Evolutionary conservation across 2,329 filamentous ascomycete genomes (phyloP), one percentile per base, ranked within the genome.

Genomic region (Venturia nashicola): DNA sequence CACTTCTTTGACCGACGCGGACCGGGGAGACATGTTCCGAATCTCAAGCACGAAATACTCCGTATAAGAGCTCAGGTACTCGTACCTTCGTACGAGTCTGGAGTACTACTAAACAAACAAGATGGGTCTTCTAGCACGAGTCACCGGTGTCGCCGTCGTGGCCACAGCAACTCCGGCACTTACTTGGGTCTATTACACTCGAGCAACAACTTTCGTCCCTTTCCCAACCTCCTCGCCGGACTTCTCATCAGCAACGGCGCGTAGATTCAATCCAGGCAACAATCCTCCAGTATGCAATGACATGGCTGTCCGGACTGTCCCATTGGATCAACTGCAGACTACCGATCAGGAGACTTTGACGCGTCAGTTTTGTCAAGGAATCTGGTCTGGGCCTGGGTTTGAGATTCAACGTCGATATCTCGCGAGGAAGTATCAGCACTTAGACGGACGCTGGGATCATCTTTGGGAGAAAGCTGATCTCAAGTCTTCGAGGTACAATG

Each of bases 371-470:
- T 76, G 74, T 62, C 65, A 72, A 18, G 72, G 74, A 2, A 69
- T 76, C 5, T 76, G 74, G 74, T 68, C 69, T 5, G 74, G 74
- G 0, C 63, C 72, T 16, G 74, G 71, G 39, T 76, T 72, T 63
- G 70, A 71, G 48, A 69, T 72, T 39, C 74, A 76, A 68, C 65
- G 74, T 12, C 48, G 71, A 59, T 71, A 69, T 65, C 59, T 76
- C 63, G 73, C 74, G 70, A 70, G 69, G 62, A 73, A 73, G 69
- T 75, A 73, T 65, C 65, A 71, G 18, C 67, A 66, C 20, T 51
- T 75, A 61, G 67, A 69, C 18, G 73, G 73, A 0, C 59, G 74
- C 59, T 70, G 73, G 42, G 66, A 66, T 1, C 67, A 73, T 44
- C 67, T 76, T 1, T 76, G 74, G 74, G 71, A 72, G 51, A 69